Base-by-base conservation (phyloP, 371 early-diverging fungal genomes). In the Mortierella polycephala region DNA sequence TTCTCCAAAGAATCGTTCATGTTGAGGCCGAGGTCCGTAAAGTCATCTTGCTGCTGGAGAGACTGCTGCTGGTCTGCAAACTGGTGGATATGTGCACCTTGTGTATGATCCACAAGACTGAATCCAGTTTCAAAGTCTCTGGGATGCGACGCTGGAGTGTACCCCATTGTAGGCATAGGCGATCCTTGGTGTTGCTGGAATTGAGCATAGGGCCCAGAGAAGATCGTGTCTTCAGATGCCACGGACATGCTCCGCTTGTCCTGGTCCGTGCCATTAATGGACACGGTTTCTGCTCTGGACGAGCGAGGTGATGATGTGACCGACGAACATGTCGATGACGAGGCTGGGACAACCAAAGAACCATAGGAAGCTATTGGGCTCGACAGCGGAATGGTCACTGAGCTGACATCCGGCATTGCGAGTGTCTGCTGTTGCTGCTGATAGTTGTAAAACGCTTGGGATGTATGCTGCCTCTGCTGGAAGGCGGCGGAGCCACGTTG, bases 291-390 rank as follows among this genome's bases (percentile, higher is more conserved):
- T 2, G 66, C 70, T 14, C 47, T 60, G 23, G 62, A 21, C 6
- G 52, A 44, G 12, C 55, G 58, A 11, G 80, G 80, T 5, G 80
- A 79, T 0, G 73, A 66, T 0, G 65, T 45, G 0, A 60, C 64
- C 0, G 80, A 79, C 5, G 80, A 73, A 11, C 62, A 50, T 14
- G 80, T 60, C 8, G 77, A 71, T 1, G 72, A 69, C 1, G 79
- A 72, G 16, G 80, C 80, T 20, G 80, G 80, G 1, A 79, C 73
- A n/a, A 73, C 67, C 46, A 79, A 55, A 6, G 80, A 79, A 11
- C 70, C 73, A 53, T 73, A 79, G 0, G 69, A 68, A 10, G 60
- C 10, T 14, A 67, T 70, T 2, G 67, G 47, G 18, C 67, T 50
- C 7, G 64, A 46, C 20, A 58, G 42, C 7, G 69, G 67, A 9